phyloP scores from a whole-genome alignment of 73 alveolate genomes.

The Stentor coeruleus region DNA sequence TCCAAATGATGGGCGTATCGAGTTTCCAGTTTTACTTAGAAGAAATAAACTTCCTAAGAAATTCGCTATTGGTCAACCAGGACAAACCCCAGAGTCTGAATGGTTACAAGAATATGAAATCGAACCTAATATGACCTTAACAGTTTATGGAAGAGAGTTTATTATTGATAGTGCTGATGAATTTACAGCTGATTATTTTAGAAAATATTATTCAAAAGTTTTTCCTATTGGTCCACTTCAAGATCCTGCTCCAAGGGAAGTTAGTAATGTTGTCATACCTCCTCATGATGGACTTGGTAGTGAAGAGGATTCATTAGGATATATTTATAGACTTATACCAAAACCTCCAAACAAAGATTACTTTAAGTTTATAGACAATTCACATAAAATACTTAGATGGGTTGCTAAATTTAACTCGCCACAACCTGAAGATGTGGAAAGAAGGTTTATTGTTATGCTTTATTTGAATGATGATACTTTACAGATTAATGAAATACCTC shows the following conservation, averaged over 20 bases:
- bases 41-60: constrained; percentile 84
- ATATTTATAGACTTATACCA: constrained; percentile 72
- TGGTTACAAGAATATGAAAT: constrained; percentile 74
- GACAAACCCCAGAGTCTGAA: constrained; percentile 77
- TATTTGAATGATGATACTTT: constrained; percentile 87
- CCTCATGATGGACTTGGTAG: constrained; percentile 95
- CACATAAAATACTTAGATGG: constrained; percentile 74
- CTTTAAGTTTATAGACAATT: constrained; percentile 92
- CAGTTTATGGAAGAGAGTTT: constrained; percentile 76
- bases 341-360: constrained; percentile 84
- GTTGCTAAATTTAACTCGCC: constrained; percentile 80
- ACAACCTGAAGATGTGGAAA: constrained; percentile 83
- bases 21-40: constrained; percentile 77
- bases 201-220: constrained; percentile 64
- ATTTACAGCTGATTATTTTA: constrained; percentile 73
- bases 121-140: constrained; percentile 59
- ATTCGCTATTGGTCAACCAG: constrained; percentile 88
- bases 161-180: constrained; percentile 79
- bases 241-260: constrained; percentile 41
- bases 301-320: constrained; percentile 91
- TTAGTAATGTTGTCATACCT: constrained; percentile 55
- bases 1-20: constrained; percentile 84
- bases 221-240: constrained; percentile 78
- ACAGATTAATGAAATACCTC: constrained; percentile 83
- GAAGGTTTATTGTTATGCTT: constrained; percentile 81